phyloP scores from a whole-genome alignment of 2,329 filamentous ascomycete species.

The Colletotrichum sp. region DNA sequence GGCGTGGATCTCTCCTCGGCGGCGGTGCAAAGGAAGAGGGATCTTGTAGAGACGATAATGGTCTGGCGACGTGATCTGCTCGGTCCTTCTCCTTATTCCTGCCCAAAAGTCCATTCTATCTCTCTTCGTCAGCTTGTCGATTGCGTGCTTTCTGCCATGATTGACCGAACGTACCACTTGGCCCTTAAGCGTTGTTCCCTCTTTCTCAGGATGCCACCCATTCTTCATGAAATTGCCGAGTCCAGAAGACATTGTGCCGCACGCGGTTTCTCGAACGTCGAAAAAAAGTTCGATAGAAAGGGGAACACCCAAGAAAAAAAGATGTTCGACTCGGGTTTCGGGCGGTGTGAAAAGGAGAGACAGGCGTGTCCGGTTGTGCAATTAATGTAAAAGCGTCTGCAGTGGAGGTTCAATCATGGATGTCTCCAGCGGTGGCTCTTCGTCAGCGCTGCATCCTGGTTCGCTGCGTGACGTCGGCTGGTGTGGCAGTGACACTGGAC shows the following conservation, averaged over 20 bases:
- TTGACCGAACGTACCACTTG: constrained; percentile 46
- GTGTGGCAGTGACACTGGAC: constrained; percentile 4
- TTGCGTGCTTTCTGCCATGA: not conserved
- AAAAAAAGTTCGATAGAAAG: not conserved
- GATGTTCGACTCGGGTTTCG: not conserved
- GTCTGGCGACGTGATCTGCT: constrained; percentile 52
- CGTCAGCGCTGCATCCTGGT: constrained; percentile 16
- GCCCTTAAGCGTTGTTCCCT: constrained; percentile 42
- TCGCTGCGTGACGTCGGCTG: constrained; percentile 12
- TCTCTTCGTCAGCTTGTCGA: not conserved
- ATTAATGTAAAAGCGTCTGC: constrained; percentile 6
- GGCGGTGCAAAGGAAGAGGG: constrained; percentile 81
- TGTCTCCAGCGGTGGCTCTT: constrained; percentile 11
- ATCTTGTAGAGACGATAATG: constrained; percentile 75
- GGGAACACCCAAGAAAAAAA: not conserved
- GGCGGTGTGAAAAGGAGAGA: constrained; percentile 5
- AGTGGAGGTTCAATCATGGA: not conserved
- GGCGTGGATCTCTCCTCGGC: constrained; percentile 62
- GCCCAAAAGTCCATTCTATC: constrained; percentile 52
- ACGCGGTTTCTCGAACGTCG: not conserved
- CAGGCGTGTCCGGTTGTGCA: not conserved
- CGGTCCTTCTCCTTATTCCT: constrained; percentile 39
- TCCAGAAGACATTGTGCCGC: constrained; percentile 41
- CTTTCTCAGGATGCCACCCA: constrained; percentile 58
- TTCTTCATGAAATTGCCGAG: constrained; percentile 54